Conservation (phyloP, 805 yeast genomes). For the Candida andamanensis region DNA sequence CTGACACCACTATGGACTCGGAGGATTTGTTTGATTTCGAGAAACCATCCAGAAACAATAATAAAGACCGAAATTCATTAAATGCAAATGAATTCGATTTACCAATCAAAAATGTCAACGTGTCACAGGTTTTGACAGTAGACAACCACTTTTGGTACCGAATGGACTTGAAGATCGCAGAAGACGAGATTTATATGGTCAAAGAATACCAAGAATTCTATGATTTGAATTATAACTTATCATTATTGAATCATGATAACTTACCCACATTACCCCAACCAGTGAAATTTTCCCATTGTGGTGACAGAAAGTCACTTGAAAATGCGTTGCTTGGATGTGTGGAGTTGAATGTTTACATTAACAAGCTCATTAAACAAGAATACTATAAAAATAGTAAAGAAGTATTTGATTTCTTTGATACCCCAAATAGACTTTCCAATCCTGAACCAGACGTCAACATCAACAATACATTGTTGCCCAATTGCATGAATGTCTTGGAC, state of each 20-base stretch:
- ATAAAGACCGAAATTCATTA: too few species aligned
- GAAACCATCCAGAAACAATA: too few species aligned
- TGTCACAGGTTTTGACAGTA: conserved; percentile 24
- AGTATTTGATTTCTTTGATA: conserved; percentile 26
- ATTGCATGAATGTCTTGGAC: conserved; percentile 16
- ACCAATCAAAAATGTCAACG: conserved; percentile 11
- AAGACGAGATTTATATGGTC: conserved; percentile 18
- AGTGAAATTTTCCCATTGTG: conserved; percentile 9
- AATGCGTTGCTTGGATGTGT: conserved; percentile 17
- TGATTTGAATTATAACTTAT: conserved; percentile 21
- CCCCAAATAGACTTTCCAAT: conserved; percentile 6
- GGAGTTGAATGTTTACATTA: conserved; percentile 23
- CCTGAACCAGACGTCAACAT: conserved; percentile 13
- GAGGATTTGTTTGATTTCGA: conserved; percentile 13
- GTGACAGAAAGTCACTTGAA: conserved; percentile 12
- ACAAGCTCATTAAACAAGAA: conserved; percentile 15
- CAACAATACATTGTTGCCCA: conserved; percentile 16
- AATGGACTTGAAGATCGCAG: conserved; percentile 19
- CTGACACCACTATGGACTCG: conserved; percentile 2
- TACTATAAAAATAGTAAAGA: conserved; percentile 21
- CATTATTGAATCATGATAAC: conserved; percentile 6
- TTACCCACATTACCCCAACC: conserved; percentile 32
- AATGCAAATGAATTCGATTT: conserved; percentile 1
- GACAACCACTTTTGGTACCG: conserved; percentile 29
- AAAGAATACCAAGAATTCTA: conserved; percentile 36